Evolutionary conservation across 2,329 filamentous ascomycete genomes (phyloP).

Genomic region (Myriosclerotinia curreyana): DNA sequence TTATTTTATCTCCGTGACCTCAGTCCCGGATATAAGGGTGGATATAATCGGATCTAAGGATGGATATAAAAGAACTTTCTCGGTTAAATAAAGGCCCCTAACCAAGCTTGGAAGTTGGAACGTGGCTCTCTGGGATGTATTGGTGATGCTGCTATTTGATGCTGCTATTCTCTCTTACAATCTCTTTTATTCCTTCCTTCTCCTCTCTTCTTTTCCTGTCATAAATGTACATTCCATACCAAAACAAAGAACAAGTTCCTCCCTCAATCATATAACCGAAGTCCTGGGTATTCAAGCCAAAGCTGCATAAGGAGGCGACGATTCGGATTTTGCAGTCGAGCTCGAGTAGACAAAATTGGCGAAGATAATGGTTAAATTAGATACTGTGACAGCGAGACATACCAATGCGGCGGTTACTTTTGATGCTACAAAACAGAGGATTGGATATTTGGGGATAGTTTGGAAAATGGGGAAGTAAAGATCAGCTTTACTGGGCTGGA

Average conservation of each 20-base stretch:
- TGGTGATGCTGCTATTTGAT: no score
- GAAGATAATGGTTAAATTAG: conserved; percentile 52
- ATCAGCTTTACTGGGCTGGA: no score
- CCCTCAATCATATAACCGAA: conserved; percentile 55
- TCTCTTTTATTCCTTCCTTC: background rate
- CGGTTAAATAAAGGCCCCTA: no score
- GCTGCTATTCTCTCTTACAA: no score
- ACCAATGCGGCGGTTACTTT: conserved; percentile 44
- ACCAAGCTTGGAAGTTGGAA: no score
- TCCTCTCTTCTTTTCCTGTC: background rate
- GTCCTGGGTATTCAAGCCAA: conserved; percentile 51
- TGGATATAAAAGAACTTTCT: no score
- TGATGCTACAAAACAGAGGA: conserved; percentile 35
- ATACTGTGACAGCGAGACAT: conserved; percentile 48
- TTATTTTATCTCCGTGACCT: no score
- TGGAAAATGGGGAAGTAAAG: no score
- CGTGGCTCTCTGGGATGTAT: no score
- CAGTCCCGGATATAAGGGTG: no score
- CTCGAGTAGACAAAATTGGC: conserved; percentile 52
- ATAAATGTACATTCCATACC: background rate
- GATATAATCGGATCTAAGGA: no score
- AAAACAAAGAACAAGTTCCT: conserved; percentile 54
- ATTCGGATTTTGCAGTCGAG: conserved; percentile 46
- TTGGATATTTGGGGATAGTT: no score
- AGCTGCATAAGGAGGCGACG: conserved; percentile 49